These are phyloP conservation scores for Phaeosphaeria sp. DNA, from an alignment of 2,329 filamentous ascomycete species.

Conservation along the genomic window DNA sequence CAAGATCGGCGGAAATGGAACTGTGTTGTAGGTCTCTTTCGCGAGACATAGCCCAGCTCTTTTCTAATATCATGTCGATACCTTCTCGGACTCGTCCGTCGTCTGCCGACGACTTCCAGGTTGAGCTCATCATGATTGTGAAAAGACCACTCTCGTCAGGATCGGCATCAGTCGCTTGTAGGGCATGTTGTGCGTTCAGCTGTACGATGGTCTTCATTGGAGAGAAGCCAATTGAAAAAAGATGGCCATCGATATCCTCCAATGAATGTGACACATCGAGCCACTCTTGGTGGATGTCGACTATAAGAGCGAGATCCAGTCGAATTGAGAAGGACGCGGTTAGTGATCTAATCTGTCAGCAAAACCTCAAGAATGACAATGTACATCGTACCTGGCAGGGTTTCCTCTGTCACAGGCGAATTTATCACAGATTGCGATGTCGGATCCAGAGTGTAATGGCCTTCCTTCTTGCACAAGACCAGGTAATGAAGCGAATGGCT, in stretches of 20 bases:
- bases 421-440: constrained; percentile 8
- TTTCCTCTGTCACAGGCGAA: constrained; percentile 1
- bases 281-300: constrained; percentile 2
- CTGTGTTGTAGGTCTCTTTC: constrained; percentile 7
- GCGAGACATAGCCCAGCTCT: constrained; percentile 28
- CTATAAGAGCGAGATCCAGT: not conserved
- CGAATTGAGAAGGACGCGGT: not conserved
- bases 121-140: constrained; percentile 8
- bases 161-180: constrained; percentile 9
- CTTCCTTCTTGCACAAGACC: constrained; percentile 1
- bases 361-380: not conserved
- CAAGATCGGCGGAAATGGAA: constrained; percentile 37
- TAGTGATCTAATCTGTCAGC: not conserved
- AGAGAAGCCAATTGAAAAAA: constrained; percentile 14
- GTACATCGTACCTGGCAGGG: not conserved
- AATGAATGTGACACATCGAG: not conserved
- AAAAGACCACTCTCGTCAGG: constrained; percentile 10
- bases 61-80: constrained; percentile 5
- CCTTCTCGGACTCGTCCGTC: constrained; percentile 5
- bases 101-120: constrained; percentile 4
- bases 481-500: constrained; percentile 3
- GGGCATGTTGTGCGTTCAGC: constrained; percentile 4
- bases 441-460: constrained; percentile 1
- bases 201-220: constrained; percentile 8
- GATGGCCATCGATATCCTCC: constrained; percentile 1